phyloP scores from a whole-genome alignment of 371 early-diverging fungal genomes.

The Actinomortierella ambigua region DNA sequence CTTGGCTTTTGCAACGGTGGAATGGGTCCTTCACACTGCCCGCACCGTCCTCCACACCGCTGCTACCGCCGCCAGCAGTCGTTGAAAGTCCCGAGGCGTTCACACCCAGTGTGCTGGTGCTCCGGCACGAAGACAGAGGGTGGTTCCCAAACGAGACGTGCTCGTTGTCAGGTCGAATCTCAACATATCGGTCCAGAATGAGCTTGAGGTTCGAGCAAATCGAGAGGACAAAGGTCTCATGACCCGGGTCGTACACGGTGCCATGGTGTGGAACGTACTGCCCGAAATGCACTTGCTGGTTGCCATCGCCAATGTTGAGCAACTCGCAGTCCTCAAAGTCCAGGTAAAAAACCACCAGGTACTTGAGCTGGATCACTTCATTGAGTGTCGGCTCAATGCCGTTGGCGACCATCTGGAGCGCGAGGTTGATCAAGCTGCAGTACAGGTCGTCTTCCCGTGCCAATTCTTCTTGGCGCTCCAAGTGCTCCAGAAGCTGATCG shows the following conservation, averaged over 20 bases:
- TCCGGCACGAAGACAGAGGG: too few relatives aligned
- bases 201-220: constrained; percentile 38
- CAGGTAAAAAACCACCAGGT: constrained; percentile 43
- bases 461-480: constrained; percentile 16
- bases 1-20: too few relatives aligned
- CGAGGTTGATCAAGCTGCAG: constrained; percentile 36
- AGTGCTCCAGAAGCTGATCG: too few relatives aligned
- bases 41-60: too few relatives aligned
- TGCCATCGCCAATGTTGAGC: constrained; percentile 27
- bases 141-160: neutral
- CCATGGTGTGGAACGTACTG: constrained; percentile 31
- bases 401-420: constrained; percentile 46
- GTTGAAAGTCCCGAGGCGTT: too few relatives aligned
- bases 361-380: constrained; percentile 43
- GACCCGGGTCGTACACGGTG: constrained; percentile 31
- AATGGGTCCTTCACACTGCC: too few relatives aligned
- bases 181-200: constrained; percentile 40
- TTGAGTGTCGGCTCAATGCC: constrained; percentile 39
- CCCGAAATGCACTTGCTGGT: constrained; percentile 40
- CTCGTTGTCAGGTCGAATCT: constrained; percentile 40
- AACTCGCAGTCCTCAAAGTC: constrained; percentile 44
- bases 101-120: too few relatives aligned
- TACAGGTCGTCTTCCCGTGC: constrained; percentile 39
- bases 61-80: too few relatives aligned
- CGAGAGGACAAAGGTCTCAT: constrained; percentile 37